These are phyloP conservation scores for Ophiosphaerella korrae DNA, from an alignment of 2,329 filamentous ascomycete genomes.

Conservation along the genomic window DNA sequence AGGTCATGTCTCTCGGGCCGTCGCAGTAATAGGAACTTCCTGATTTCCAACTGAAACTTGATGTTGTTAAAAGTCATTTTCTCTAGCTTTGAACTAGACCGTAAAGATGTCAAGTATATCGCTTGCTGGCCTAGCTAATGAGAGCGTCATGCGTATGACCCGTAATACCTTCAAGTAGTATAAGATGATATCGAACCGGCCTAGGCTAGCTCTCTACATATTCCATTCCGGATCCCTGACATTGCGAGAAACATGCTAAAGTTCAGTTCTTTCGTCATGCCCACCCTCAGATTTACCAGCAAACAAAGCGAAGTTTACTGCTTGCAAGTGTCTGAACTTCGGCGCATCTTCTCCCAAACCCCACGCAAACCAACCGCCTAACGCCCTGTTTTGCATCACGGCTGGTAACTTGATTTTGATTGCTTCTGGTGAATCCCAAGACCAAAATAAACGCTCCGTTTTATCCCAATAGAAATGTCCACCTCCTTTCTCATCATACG, in stretches of 20 bases:
- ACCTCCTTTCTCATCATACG: conserved; percentile 62
- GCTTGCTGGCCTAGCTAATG: too few relatives aligned
- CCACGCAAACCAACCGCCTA: conserved; percentile 78
- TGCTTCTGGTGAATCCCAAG: conserved; percentile 68
- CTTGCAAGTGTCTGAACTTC: conserved; percentile 48
- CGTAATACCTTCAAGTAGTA: too few relatives aligned
- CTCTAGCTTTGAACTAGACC: too few relatives aligned
- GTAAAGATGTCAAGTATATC: too few relatives aligned
- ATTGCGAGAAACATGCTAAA: background rate
- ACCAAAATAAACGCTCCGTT: conserved; percentile 68
- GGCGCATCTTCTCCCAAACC: conserved; percentile 68
- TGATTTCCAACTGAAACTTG: too few relatives aligned
- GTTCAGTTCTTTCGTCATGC: conserved; percentile 9
- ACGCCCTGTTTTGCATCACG: conserved; percentile 59
- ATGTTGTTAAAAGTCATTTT: too few relatives aligned
- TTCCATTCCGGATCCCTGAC: too few relatives aligned
- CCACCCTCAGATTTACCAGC: background rate
- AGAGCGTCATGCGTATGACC: too few relatives aligned
- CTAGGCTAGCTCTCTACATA: too few relatives aligned
- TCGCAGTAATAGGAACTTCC: too few relatives aligned
- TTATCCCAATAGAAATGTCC: conserved; percentile 73
- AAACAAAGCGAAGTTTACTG: conserved; percentile 20
- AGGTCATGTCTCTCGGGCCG: too few relatives aligned
- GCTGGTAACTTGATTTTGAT: conserved; percentile 65
- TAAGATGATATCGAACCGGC: too few relatives aligned